Conservation (phyloP, 345 rosid species). For the Streptanthus diversifolius region DNA sequence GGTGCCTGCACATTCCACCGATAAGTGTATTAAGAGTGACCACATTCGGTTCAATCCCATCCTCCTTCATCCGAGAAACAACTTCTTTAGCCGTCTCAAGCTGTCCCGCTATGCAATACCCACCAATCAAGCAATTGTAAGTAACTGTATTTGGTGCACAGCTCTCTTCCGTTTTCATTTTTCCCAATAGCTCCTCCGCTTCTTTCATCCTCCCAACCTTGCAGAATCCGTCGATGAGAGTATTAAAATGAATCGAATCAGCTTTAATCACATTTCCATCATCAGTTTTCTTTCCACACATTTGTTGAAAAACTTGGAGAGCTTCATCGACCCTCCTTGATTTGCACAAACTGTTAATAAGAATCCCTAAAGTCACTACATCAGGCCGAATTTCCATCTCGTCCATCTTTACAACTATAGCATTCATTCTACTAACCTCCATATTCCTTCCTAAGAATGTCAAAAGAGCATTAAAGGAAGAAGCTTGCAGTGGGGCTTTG, state of each 20-base stretch:
- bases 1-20: conserved; percentile 67
- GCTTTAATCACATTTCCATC: conserved; percentile 48
- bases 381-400: conserved; percentile 47
- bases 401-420: conserved; percentile 51
- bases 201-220: conserved; percentile 78
- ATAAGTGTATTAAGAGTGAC: conserved; percentile 57
- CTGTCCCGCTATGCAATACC: conserved; percentile 64
- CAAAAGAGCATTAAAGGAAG: conserved; percentile 64
- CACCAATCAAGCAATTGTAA: conserved; percentile 68
- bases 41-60: conserved; percentile 46
- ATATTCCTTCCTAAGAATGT: conserved; percentile 46
- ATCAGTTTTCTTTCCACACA: conserved; percentile 37
- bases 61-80: conserved; percentile 57
- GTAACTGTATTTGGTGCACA: conserved; percentile 51
- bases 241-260: conserved; percentile 58
- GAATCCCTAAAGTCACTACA: conserved; percentile 62
- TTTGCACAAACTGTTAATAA: conserved; percentile 61
- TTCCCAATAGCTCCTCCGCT: conserved; percentile 49
- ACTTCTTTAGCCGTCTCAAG: conserved; percentile 53
- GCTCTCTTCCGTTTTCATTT: conserved; percentile 45
- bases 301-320: conserved; percentile 46
- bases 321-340: conserved; percentile 59
- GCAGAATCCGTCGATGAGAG: conserved; percentile 70
- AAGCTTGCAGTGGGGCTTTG: conserved; percentile 43
- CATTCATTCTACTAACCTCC: conserved; percentile 53